A percentile compares a stretch with the other conserved stretches of the same genome.
Evolutionary conservation across 2,329 filamentous ascomycete species (phyloP).

Genomic region (Ascocoryne sarcoides): DNA sequence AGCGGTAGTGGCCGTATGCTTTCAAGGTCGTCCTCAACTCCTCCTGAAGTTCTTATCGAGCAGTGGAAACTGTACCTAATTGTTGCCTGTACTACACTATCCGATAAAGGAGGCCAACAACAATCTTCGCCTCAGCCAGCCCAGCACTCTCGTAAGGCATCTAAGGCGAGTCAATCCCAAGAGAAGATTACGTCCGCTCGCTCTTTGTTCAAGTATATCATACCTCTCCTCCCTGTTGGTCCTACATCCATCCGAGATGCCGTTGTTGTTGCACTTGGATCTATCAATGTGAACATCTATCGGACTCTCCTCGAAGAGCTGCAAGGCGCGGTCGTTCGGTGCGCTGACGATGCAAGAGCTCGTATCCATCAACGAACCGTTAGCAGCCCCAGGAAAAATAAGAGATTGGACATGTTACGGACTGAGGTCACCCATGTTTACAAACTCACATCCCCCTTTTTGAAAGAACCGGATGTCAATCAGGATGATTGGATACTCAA

Average conservation of each 20-base stretch:
- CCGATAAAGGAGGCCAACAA: constrained; percentile 62
- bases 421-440: constrained; percentile 97
- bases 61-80: constrained; percentile 98
- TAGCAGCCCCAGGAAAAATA: constrained; percentile 73
- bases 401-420: constrained; percentile 75
- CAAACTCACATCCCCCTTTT: constrained; percentile 82
- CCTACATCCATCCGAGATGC: constrained; percentile 79
- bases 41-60: constrained; percentile 82
- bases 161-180: constrained; percentile 58
- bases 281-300: constrained; percentile 92
- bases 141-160: constrained; percentile 76
- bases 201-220: constrained; percentile 83
- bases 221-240: constrained; percentile 73
- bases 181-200: constrained; percentile 81
- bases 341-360: constrained; percentile 80
- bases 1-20: constrained; percentile 38
- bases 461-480: constrained; percentile 69
- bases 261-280: constrained; percentile 83
- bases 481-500: constrained; percentile 84
- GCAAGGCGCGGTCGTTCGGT: constrained; percentile 75
- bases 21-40: constrained; percentile 54
- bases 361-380: constrained; percentile 79
- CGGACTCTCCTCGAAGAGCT: constrained; percentile 83
- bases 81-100: constrained; percentile 92
- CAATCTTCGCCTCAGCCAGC: constrained; percentile 48